Conservation (phyloP, 192 early-diverging fungal genomes). For the Helicostylum pulchrum region DNA sequence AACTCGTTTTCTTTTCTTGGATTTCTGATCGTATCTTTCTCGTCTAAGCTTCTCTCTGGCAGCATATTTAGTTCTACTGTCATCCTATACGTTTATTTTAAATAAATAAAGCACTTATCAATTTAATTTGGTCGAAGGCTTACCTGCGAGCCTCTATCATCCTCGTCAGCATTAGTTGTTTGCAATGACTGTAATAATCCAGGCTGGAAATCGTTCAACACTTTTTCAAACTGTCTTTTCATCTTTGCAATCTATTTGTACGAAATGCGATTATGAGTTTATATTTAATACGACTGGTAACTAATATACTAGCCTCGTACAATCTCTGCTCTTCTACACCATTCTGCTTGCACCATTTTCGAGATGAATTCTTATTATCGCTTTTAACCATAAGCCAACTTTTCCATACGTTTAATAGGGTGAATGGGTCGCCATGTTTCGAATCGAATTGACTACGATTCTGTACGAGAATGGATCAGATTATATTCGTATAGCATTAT, state of each 20-base stretch:
- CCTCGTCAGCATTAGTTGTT: neutral
- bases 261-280: neutral
- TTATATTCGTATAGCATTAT: neutral
- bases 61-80: neutral
- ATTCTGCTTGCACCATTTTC: slow-evolving; percentile 55
- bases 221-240: slow-evolving; percentile 60
- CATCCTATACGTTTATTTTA: neutral
- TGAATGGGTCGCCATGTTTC: slow-evolving; percentile 64
- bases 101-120: neutral
- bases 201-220: slow-evolving; percentile 47
- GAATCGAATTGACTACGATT: slow-evolving; percentile 49
- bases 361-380: slow-evolving; percentile 45
- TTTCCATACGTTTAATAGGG: slow-evolving; percentile 58
- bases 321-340: slow-evolving; percentile 71
- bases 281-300: neutral
- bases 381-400: slow-evolving; percentile 58
- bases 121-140: neutral
- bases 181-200: slow-evolving; percentile 18
- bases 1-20: slow-evolving; percentile 15
- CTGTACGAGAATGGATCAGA: slow-evolving; percentile 21
- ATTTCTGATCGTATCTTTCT: slow-evolving; percentile 23
- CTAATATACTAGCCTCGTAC: slow-evolving; percentile 47
- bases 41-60: slow-evolving; percentile 12
- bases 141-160: neutral
- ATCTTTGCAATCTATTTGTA: slow-evolving; percentile 54